These are phyloP conservation scores for Drosera capensis DNA, from an alignment of 148 eudicot genomes.

Conservation along the genomic window DNA sequence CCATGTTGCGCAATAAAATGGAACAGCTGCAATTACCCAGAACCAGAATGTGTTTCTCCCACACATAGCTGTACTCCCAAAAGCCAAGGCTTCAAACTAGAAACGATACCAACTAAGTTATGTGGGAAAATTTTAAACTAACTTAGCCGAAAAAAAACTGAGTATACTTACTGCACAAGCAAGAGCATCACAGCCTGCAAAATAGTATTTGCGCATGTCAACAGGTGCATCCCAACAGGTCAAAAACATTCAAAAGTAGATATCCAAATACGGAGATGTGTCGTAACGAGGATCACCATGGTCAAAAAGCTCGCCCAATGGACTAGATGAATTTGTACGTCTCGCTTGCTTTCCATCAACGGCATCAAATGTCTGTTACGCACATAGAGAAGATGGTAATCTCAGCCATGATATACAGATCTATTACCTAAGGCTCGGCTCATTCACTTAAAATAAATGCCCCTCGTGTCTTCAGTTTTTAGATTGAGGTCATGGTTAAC, in stretches of 20 bases:
- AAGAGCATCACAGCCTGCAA: constrained; percentile 88
- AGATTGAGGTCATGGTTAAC: no score
- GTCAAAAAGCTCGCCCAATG: constrained; percentile 96
- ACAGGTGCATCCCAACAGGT: neutral
- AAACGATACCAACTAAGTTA: constrained; percentile 5
- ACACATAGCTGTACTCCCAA: constrained; percentile 79
- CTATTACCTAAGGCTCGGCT: no score
- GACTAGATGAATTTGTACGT: constrained; percentile 94
- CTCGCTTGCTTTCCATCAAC: constrained; percentile 99
- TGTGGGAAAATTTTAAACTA: constrained; percentile 2
- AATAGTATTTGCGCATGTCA: constrained; percentile 8
- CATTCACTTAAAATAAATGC: no score
- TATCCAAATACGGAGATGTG: constrained; percentile 1
- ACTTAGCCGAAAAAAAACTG: neutral
- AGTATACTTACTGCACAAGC: constrained; percentile 70
- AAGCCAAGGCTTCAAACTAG: constrained; percentile 75
- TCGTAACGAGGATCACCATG: constrained; percentile 41
- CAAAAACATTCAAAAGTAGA: neutral
- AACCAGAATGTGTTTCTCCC: constrained; percentile 77
- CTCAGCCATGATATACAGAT: neutral
- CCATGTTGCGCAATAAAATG: constrained; percentile 91
- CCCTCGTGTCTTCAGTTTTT: no score
- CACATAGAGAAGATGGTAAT: neutral
- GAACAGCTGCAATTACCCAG: constrained; percentile 75
- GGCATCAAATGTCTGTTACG: constrained; percentile 81